Base-by-base conservation (phyloP, 192 early-diverging fungal species). In the Entrophospora sp. region DNA sequence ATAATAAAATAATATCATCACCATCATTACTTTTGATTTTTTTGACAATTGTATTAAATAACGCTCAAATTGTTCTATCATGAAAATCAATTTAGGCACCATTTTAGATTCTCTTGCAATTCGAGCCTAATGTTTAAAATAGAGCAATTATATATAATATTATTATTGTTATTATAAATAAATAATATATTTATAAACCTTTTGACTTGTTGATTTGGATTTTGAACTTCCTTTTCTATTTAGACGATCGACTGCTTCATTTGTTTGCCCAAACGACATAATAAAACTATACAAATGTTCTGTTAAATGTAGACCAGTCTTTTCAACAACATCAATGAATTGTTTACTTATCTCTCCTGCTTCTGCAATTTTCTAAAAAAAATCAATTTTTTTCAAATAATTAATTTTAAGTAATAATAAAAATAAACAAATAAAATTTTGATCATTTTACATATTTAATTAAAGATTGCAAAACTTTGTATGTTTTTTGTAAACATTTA, bases 41-140 rank as follows among this genome's bases (percentile, higher is more conserved):
- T 83, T 85, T 44, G 79, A 74, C 20, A 93, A 68, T 59, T 84
- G 77, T 40, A 89, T 85, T 22, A 90, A 75, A 61, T 83, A 81
- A 30, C 85, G 81, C 57, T 93, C 91, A 49, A 86, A 88, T 62
- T 87, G 79, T 71, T 93, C 91, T 12, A 88, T 83, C 36, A 79
- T 74, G 64, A 81, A 93, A 27, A 93, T 84, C 51, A 91, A 58
- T 14, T 69, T 73, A 0, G 91, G 90, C 5, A 93, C 85, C 27
- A 89, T 68, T 52, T 85, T 82, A 27, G 88, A 87, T 69, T 90
- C 89, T 6, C 87, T 79, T 53, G 81, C 43, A 9, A 91, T 79
- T 59, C 83, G 81, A 14, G 81, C 75, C 71, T 81, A 77, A 16
- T 30, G 10, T n/a, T 53, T 0, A 12, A 53, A 27, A 49, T 32